Evolutionary conservation across 2,329 filamentous ascomycete genomes (phyloP).

Genomic region (Mycosphaerelloides madeirae): DNA sequence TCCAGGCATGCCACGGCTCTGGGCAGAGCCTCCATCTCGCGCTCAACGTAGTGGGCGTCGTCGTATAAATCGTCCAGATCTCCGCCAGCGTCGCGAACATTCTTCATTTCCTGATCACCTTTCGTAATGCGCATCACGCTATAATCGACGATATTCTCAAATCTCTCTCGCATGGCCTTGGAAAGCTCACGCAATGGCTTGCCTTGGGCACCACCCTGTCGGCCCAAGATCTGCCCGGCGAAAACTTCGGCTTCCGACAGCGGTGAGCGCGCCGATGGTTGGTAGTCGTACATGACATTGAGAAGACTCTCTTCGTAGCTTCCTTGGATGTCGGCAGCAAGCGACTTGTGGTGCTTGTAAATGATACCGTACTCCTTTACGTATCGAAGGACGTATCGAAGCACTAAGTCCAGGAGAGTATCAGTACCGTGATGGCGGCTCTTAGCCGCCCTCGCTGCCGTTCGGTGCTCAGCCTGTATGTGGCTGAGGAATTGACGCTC

Average conservation of each 20-base stretch:
- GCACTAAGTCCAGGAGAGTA: slow-evolving; percentile 32
- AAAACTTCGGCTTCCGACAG: slow-evolving; percentile 54
- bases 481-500: slow-evolving; percentile 61
- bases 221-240: slow-evolving; percentile 54
- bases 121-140: slow-evolving; percentile 43
- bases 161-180: slow-evolving; percentile 37
- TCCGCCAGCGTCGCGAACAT: slow-evolving; percentile 12
- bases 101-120: slow-evolving; percentile 32
- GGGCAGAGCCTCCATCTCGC: slow-evolving; percentile 42
- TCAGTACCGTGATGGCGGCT: not conserved
- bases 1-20: slow-evolving; percentile 49
- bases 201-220: slow-evolving; percentile 34
- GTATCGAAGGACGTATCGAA: slow-evolving; percentile 37
- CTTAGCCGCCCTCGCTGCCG: not conserved
- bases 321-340: slow-evolving; percentile 39
- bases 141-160: slow-evolving; percentile 39
- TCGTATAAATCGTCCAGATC: slow-evolving; percentile 23
- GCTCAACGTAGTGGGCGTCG: slow-evolving; percentile 20
- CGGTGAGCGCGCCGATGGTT: slow-evolving; percentile 37
- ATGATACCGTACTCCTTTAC: slow-evolving; percentile 20
- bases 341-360: slow-evolving; percentile 37
- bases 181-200: slow-evolving; percentile 33
- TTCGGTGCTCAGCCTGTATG: slow-evolving; percentile 31
- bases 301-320: slow-evolving; percentile 52
- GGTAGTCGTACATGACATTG: slow-evolving; percentile 45